Evolutionary conservation across 352 stramenopile species (phyloP), one percentile per base, ranked within the genome.

Genomic region (Hyaloperonospora brassicae): DNA sequence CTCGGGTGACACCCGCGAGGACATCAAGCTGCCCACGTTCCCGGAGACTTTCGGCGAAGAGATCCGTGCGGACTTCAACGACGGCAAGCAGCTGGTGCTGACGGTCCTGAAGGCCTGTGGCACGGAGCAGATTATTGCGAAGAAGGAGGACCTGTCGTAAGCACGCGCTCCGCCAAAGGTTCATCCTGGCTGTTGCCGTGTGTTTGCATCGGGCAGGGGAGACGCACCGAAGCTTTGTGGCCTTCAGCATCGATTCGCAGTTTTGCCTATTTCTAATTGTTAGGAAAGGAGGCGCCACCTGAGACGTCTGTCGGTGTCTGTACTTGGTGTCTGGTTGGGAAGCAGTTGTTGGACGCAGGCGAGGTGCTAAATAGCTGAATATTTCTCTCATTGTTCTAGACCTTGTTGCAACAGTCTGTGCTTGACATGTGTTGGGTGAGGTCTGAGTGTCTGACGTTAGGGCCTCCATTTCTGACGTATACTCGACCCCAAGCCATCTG

Each of bases 51-150:
- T 99, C 64, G 96, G 76, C 40, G 74, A 98, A 47, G 89, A 98
- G 68, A 99, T 99, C 76, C 89, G 91, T 62, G 86, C 93, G 42
- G 92, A 96, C 57, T 98, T 98, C 62, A 86, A 95, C 55, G 94
- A 88, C 41, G 96, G 96, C 77, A 98, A 99, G 79, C 85, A 96
- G 66, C 90, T 99, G 62, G 84, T 93, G 50, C 73, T 98, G 24
- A 97, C 93, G 53, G 95, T 99, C 34, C 82, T 98, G 61, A 87
- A 91, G 69, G 96, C 97, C 59, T 98, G 98, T 68, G 96, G 95
- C 66, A 97, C 90, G 70, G 96, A 99, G 83, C 94, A 98, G 81
- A 93, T 99, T 66, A 88, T 99, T 73, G 81, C 87, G 54, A 98
- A 98, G 92, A 98, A 98, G 86, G 91, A 97, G 70, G 84, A 93